Percentiles rank a stretch among this genome's conserved stretches.
Evolutionary conservation across 306 rosid species (phyloP).

Genomic region (Inga oerstediana): DNA sequence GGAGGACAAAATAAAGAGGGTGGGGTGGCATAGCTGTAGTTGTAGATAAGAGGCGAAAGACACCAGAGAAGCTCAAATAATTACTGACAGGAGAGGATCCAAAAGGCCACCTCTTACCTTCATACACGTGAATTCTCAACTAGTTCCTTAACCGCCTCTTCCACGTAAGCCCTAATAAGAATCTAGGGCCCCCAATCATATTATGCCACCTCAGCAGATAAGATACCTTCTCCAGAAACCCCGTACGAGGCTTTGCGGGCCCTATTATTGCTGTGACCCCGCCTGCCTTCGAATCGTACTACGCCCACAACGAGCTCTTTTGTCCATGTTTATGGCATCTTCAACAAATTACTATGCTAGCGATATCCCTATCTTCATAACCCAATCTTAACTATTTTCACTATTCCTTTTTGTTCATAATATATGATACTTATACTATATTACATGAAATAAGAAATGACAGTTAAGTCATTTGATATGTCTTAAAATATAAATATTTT

Average conservation of each 20-base stretch:
- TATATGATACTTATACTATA: no score
- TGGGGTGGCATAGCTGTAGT: conserved; percentile 11
- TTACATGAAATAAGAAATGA: no score
- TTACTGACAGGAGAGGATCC: conserved; percentile 41
- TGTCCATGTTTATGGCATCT: no score
- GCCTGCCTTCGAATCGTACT: neutral
- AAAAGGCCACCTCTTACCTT: conserved; percentile 41
- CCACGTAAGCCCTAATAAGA: conserved; percentile 57
- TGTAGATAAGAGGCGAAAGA: conserved; percentile 10
- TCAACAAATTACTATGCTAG: neutral
- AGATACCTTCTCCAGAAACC: conserved; percentile 40
- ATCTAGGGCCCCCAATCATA: conserved; percentile 40
- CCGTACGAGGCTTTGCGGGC: neutral
- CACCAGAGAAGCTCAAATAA: conserved; percentile 58
- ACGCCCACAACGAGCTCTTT: no score
- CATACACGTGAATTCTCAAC: conserved; percentile 57
- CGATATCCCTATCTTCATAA: neutral
- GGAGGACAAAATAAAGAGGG: neutral
- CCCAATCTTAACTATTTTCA: no score
- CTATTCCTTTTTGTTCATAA: no score
- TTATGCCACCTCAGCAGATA: conserved; percentile 57
- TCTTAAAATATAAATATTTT: no score
- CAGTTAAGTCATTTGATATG: no score
- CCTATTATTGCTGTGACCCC: conserved; percentile 23
- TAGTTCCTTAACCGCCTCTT: neutral